These are phyloP conservation scores for Erysimum cheiri DNA, from an alignment of 441 rosid species.

Conservation along the genomic window DNA sequence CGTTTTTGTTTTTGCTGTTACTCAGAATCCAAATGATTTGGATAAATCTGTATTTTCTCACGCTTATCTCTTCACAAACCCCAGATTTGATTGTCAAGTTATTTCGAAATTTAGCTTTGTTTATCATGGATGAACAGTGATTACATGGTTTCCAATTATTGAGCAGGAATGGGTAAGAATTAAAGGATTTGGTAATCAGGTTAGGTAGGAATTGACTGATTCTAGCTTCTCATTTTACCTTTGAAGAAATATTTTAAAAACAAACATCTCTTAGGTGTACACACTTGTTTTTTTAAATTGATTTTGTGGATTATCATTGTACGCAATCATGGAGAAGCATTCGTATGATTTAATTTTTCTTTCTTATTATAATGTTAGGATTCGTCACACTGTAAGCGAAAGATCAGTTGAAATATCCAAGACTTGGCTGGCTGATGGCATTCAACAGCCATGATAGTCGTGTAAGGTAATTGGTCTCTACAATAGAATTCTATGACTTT, in stretches of 20 bases:
- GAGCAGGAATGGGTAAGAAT: neutral
- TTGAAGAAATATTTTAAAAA: neutral
- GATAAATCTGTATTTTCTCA: too few relatives aligned
- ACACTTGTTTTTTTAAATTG: neutral
- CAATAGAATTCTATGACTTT: too few relatives aligned
- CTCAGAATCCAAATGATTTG: neutral
- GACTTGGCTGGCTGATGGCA: conserved; percentile 25
- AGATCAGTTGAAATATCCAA: conserved; percentile 25
- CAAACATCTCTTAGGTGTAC: neutral
- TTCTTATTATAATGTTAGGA: conserved; percentile 20
- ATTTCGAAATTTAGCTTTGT: conserved; percentile 2
- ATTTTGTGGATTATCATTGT: neutral
- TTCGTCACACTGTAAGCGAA: conserved; percentile 30
- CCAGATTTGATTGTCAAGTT: too few relatives aligned
- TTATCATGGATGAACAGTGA: neutral
- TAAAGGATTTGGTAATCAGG: conserved; percentile 21
- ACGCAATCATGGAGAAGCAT: conserved; percentile 24
- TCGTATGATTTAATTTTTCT: neutral
- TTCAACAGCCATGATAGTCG: conserved; percentile 16
- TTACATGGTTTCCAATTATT: conserved; percentile 1
- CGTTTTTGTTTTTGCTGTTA: neutral
- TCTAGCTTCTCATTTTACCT: conserved; percentile 7
- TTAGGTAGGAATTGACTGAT: conserved; percentile 25
- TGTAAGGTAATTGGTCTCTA: conserved; percentile 26
- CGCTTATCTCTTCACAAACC: too few relatives aligned